A percentile compares a stretch with the other conserved stretches of the same genome.
These are phyloP conservation scores for Solanum bulbocastanum DNA, from an alignment of 257 asterid species.

Conservation along the genomic window DNA sequence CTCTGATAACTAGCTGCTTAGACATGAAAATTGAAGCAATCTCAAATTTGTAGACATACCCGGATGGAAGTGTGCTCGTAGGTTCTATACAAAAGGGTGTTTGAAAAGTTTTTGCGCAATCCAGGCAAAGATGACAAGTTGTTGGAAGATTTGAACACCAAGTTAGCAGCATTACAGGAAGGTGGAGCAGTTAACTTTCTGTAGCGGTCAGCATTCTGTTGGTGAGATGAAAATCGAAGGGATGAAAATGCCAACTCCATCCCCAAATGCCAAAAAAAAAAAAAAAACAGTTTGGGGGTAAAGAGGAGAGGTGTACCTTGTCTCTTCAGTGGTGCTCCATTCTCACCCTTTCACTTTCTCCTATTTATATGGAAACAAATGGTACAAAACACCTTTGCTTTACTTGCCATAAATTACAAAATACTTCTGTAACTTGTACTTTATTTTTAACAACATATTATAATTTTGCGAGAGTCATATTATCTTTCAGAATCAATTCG, in stretches of 20 bases:
- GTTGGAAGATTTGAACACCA: conserved; percentile 13
- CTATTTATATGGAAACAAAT: not conserved
- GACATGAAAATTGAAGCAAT: not conserved
- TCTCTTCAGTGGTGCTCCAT: not conserved
- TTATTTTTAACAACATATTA: not conserved
- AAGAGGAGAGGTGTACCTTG: not conserved
- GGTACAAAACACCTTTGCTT: not conserved
- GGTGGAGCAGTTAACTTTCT: conserved; percentile 4
- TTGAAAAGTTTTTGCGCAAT: conserved; percentile 7
- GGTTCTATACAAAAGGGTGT: not conserved
- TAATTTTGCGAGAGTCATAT: not conserved
- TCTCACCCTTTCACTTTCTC: not conserved
- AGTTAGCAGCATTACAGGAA: conserved; percentile 8
- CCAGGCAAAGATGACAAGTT: conserved; percentile 13
- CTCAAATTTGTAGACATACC: conserved; percentile 26
- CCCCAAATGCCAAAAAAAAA: not conserved
- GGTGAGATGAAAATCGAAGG: conserved; percentile 10
- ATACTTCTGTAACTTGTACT: not conserved
- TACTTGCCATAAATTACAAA: not conserved
- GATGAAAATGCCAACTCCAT: conserved; percentile 53
- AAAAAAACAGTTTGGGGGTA: not conserved
- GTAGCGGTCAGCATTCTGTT: not conserved
- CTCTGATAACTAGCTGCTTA: not conserved
- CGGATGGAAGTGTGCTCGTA: conserved; percentile 21
- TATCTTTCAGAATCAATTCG: accelerated